Evolutionary conservation across 1,139 yeast genomes (phyloP), one percentile per base, ranked within the genome.

Genomic region (Blastobotrys arbuscula): DNA sequence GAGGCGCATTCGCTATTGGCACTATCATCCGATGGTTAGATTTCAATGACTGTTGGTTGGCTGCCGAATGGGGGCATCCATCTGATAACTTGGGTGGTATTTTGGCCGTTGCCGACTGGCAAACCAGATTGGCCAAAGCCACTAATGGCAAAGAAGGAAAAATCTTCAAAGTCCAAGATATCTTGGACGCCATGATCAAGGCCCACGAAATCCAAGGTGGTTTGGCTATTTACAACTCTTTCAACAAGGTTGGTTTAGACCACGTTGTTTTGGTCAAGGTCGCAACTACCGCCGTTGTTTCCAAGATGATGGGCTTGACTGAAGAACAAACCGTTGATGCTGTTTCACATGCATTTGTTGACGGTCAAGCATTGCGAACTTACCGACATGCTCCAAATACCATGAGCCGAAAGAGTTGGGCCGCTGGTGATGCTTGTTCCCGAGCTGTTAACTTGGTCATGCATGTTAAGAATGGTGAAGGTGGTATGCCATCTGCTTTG

Each of bases 61-160:
- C 83, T 47, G 81, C 81, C 28, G 83, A 78, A 60, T 78, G 83
- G 82, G 83, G 83, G 6, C 82, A 78, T 61, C 82, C 82, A 24
- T 75, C 80, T 19, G 83, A 78, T 60, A 78, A 78, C 61, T 56
- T 78, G 51, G 82, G 82, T 44, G 80, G 80, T 44, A 77, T 78
- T 50, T 63, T 78, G 23, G 79, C 82, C 1, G 79, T 78, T 33
- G 77, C 82, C 20, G 82, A 78, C 60, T 73, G 77, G 69, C 68
- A 75, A 54, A 74, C 79, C 44, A 70, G 82, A 53, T 61, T 70
- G 30, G 66, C 71, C 50, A 74, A 72, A 60, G 71, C 74, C 26
- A 67, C 71, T 36, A 63, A 63, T 36, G 60, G 66, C 19, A 66
- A 66, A 48, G 76, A 73, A 21, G 70, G 70, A 45, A 65, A 67